Evolutionary conservation across 1,284 basidiomycete genomes (phyloP).

Genomic region (Austroboletus niveus): DNA sequence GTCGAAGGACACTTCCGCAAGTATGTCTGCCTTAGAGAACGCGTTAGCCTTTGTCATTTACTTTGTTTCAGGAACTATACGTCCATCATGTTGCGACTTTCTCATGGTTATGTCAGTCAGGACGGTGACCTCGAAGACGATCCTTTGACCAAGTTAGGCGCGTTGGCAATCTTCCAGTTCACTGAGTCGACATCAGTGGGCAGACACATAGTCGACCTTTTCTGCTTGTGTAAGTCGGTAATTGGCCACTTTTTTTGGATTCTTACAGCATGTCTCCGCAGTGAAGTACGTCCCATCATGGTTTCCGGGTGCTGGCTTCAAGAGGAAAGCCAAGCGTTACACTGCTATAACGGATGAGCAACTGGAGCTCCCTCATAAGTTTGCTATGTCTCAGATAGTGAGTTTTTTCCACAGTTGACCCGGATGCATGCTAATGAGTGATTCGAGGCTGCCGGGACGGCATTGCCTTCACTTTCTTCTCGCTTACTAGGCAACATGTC

Average conservation of each 20-base stretch:
- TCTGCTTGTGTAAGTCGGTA: slow-evolving; percentile 8
- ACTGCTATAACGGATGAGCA: slow-evolving; percentile 43
- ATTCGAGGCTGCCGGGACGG: slow-evolving; percentile 41
- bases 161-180: slow-evolving; percentile 12
- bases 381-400: slow-evolving; percentile 50
- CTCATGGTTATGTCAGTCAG: slow-evolving; percentile 16
- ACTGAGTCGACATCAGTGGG: slow-evolving; percentile 7
- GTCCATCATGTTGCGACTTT: slow-evolving; percentile 12
- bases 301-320: slow-evolving; percentile 60
- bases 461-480: slow-evolving; percentile 46
- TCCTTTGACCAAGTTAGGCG: slow-evolving; percentile 13
- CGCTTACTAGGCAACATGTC: slow-evolving; percentile 42
- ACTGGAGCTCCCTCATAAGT: slow-evolving; percentile 50
- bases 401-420: not conserved
- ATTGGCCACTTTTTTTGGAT: not conserved
- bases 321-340: slow-evolving; percentile 46
- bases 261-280: slow-evolving; percentile 17
- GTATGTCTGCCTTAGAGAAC: slow-evolving; percentile 2
- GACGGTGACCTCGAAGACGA: slow-evolving; percentile 8
- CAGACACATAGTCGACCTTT: slow-evolving; percentile 8
- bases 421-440: not conserved
- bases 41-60: not conserved
- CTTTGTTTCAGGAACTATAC: slow-evolving; percentile 2
- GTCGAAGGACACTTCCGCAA: slow-evolving; percentile 11
- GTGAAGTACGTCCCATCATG: slow-evolving; percentile 57